A percentile compares a stretch with the other conserved stretches of the same genome.
phyloP scores from a whole-genome alignment of 768 basidiomycete species.

The Ramaria rubella region DNA sequence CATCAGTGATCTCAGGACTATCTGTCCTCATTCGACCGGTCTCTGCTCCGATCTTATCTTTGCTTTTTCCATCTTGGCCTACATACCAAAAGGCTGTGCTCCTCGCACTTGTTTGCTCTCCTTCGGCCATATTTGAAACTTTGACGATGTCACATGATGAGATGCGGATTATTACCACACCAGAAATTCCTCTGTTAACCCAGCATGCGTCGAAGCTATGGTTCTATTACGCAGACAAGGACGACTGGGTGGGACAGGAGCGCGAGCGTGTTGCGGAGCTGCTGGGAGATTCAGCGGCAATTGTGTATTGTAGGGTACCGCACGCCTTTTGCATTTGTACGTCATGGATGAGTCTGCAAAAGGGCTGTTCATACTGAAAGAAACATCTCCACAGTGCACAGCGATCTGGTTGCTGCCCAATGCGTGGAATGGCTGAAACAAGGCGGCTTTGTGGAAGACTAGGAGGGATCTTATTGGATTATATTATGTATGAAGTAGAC shows the following conservation, averaged over 20 bases:
- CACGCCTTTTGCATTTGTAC: slow-evolving; percentile 72
- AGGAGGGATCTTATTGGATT: not conserved
- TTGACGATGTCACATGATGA: slow-evolving; percentile 63
- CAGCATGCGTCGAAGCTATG: slow-evolving; percentile 34
- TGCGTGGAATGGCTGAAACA: slow-evolving; percentile 40
- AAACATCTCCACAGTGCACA: slow-evolving; percentile 37
- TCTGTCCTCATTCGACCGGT: slow-evolving; percentile 39
- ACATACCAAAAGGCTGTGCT: slow-evolving; percentile 39
- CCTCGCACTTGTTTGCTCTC: slow-evolving; percentile 43
- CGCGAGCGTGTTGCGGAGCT: slow-evolving; percentile 36
- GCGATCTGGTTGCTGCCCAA: slow-evolving; percentile 41
- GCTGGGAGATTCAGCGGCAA: slow-evolving; percentile 30
- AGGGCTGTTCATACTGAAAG: not conserved
- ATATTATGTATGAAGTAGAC: not conserved
- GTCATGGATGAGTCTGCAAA: slow-evolving; percentile 19
- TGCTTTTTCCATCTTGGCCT: slow-evolving; percentile 49
- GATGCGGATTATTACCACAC: slow-evolving; percentile 51
- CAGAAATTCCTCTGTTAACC: slow-evolving; percentile 41
- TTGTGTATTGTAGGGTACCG: slow-evolving; percentile 49
- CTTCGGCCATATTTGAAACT: slow-evolving; percentile 43
- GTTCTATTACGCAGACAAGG: slow-evolving; percentile 55
- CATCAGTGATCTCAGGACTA: slow-evolving; percentile 37
- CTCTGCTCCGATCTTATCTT: slow-evolving; percentile 31
- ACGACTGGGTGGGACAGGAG: slow-evolving; percentile 66
- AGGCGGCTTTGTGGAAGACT: not conserved